Evolutionary conservation across 306 rosid species (phyloP).

Genomic region (Inga leiocalycina): DNA sequence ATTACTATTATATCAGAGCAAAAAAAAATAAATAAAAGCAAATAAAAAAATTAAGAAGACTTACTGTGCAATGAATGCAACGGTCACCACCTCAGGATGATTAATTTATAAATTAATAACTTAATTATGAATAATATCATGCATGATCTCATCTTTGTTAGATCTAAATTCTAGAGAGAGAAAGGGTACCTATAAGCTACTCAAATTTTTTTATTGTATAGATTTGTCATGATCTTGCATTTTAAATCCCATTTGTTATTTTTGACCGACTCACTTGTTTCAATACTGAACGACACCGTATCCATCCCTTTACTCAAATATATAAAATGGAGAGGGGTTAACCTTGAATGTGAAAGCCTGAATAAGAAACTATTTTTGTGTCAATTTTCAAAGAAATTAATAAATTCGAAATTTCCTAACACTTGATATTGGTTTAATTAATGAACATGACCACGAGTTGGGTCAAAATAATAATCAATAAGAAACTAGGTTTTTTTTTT

Average conservation of each 20-base stretch:
- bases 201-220: neutral
- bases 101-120: conserved; percentile 6
- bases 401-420: neutral
- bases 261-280: neutral
- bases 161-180: conserved; percentile 23
- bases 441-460: neutral
- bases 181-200: neutral
- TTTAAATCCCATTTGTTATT: neutral
- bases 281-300: neutral
- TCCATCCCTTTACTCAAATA: neutral
- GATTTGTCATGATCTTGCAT: neutral
- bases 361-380: neutral
- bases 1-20: neutral
- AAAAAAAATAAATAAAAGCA: neutral
- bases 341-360: neutral
- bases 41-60: neutral
- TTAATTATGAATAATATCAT: neutral
- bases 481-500: neutral
- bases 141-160: conserved; percentile 19
- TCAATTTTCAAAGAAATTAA: neutral
- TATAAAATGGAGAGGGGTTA: neutral
- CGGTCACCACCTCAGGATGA: neutral
- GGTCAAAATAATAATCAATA: neutral
- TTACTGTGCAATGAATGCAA: conserved; percentile 4
- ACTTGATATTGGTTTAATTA: neutral